phyloP scores from a whole-genome alignment of 2,329 filamentous ascomycete species.

The Ascochyta fabae region DNA sequence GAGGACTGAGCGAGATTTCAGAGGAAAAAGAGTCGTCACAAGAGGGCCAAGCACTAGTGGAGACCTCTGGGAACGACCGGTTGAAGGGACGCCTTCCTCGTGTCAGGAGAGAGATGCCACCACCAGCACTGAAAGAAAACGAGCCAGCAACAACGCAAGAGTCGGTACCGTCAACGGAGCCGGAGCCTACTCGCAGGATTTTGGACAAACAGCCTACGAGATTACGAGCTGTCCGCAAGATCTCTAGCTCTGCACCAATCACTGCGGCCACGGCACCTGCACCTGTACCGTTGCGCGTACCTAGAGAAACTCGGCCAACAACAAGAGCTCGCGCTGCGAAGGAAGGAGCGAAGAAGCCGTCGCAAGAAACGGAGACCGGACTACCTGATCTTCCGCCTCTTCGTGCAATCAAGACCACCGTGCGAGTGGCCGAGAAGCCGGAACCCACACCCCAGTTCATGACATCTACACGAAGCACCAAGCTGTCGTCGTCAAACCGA shows the following conservation, averaged over 20 bases:
- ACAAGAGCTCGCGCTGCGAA: conserved; percentile 36
- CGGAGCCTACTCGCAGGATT: conserved; percentile 36
- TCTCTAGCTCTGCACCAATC: conserved; percentile 42
- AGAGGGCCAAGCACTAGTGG: conserved; percentile 50
- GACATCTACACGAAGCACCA: conserved; percentile 10
- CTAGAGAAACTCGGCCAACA: conserved; percentile 36
- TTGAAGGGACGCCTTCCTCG: conserved; percentile 35
- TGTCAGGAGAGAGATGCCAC: conserved; percentile 31
- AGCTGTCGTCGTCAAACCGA: conserved; percentile 26
- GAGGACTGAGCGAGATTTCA: conserved; percentile 48
- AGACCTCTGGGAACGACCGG: conserved; percentile 56
- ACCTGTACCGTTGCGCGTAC: conserved; percentile 37
- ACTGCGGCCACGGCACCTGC: conserved; percentile 40
- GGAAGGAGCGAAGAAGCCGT: conserved; percentile 23
- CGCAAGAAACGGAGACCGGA: conserved; percentile 30
- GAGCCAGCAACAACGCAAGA: conserved; percentile 36
- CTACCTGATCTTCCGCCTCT: conserved; percentile 36
- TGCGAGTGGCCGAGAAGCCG: conserved; percentile 28
- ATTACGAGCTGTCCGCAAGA: conserved; percentile 44
- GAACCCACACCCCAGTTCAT: conserved; percentile 19
- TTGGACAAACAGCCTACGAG: conserved; percentile 47
- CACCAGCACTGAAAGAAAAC: conserved; percentile 47
- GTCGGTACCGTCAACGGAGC: conserved; percentile 23
- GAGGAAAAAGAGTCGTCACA: conserved; percentile 50
- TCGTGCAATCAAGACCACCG: conserved; percentile 27